Evolutionary conservation across 441 rosid genomes (phyloP).

Genomic region (Cnidoscolus chayamansa): DNA sequence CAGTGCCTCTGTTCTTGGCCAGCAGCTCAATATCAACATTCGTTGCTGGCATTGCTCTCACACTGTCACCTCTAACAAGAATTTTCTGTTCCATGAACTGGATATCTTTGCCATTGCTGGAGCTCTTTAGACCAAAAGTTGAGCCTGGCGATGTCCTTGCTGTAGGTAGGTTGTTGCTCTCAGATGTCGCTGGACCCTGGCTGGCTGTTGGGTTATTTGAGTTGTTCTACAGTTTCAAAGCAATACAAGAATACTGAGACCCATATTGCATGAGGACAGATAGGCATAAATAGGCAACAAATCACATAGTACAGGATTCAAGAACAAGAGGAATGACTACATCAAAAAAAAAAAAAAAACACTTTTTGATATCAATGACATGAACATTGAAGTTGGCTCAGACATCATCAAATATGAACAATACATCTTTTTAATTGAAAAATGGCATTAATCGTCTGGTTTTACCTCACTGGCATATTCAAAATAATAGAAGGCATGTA

Average conservation of each 20-base stretch:
- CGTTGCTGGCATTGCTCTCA: conserved; percentile 33
- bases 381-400: background rate
- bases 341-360: background rate
- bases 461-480: background rate
- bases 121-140: conserved; percentile 27
- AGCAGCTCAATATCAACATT: conserved; percentile 56
- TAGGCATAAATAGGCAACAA: background rate
- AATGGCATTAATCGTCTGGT: background rate
- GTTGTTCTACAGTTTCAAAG: conserved; percentile 41
- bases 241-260: background rate
- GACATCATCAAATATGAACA: background rate
- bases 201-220: conserved; percentile 39
- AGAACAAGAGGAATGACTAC: too few relatives aligned
- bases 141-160: conserved; percentile 31
- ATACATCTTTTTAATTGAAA: background rate
- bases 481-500: background rate
- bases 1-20: conserved; percentile 72
- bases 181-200: conserved; percentile 55
- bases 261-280: background rate
- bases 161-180: conserved; percentile 48
- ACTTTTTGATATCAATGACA: too few relatives aligned
- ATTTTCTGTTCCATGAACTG: conserved; percentile 42
- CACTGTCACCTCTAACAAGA: conserved; percentile 33
- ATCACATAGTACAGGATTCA: background rate
- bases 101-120: conserved; percentile 33